These are phyloP conservation scores for Cercophora sp. DNA, from an alignment of 495 filamentous ascomycete species.

Conservation along the genomic window DNA sequence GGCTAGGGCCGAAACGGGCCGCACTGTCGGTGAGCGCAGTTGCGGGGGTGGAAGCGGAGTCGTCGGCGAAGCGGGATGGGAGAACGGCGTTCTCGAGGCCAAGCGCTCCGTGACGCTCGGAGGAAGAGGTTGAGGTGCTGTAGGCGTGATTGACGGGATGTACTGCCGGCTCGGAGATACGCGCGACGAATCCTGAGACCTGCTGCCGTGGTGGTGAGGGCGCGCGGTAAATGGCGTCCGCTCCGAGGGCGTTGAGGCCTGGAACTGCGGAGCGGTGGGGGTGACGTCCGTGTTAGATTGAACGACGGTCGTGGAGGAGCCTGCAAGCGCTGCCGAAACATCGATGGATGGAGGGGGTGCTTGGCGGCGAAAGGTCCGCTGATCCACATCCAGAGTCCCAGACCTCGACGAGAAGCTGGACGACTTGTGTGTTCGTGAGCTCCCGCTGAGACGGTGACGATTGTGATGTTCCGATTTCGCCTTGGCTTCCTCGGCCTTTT, in stretches of 20 bases:
- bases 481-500: constrained; percentile 71
- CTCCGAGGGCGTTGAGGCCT: constrained; percentile 69
- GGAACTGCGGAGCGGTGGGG: constrained; percentile 61
- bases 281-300: constrained; percentile 49
- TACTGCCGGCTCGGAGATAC: constrained; percentile 49
- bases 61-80: constrained; percentile 89
- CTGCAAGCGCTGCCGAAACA: constrained; percentile 42
- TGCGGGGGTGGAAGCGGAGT: constrained; percentile 72
- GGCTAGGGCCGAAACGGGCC: constrained; percentile 47
- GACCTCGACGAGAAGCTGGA: constrained; percentile 49
- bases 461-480: constrained; percentile 42
- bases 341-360: constrained; percentile 44
- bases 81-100: constrained; percentile 73
- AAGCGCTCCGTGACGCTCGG: constrained; percentile 77
- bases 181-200: constrained; percentile 59
- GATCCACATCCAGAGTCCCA: constrained; percentile 39
- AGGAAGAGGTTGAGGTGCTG: constrained; percentile 65
- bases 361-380: constrained; percentile 44
- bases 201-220: constrained; percentile 57
- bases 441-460: constrained; percentile 40
- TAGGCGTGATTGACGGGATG: constrained; percentile 64
- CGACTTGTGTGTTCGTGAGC: constrained; percentile 42
- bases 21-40: constrained; percentile 47
- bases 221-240: constrained; percentile 57
- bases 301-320: constrained; percentile 39